Conservation (phyloP, 1,284 basidiomycete species). For the Naganishia liquefaciens region DNA sequence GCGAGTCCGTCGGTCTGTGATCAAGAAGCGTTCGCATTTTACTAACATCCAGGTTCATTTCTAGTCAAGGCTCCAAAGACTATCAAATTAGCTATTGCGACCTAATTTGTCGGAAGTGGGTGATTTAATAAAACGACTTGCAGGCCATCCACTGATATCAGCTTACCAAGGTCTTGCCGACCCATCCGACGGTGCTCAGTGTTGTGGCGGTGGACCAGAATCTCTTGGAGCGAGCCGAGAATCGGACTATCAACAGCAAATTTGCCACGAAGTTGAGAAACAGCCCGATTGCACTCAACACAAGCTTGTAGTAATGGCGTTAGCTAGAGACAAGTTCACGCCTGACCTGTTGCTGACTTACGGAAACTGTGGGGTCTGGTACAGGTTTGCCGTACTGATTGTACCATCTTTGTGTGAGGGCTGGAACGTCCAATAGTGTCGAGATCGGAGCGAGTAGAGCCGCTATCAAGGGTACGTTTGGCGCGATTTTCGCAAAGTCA, state of each 20-base stretch:
- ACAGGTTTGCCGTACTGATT: constrained; percentile 17
- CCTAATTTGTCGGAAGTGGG: constrained; percentile 7
- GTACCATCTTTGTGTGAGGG: constrained; percentile 42
- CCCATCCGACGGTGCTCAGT: constrained; percentile 48
- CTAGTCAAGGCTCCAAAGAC: constrained; percentile 49
- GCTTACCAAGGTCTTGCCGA: constrained; percentile 48
- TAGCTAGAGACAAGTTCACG: constrained; percentile 2
- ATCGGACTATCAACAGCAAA: constrained; percentile 53
- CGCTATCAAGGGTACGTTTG: constrained; percentile 46
- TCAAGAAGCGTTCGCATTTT: constrained; percentile 10
- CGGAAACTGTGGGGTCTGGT: constrained; percentile 27
- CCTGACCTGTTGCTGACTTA: constrained; percentile 4
- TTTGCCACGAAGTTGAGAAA: constrained; percentile 56
- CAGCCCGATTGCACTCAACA: constrained; percentile 53
- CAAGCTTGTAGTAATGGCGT: constrained; percentile 40
- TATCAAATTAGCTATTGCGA: constrained; percentile 54
- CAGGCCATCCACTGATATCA: background rate
- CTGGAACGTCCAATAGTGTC: constrained; percentile 56
- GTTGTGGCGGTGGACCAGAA: constrained; percentile 48
- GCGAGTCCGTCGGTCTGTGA: background rate
- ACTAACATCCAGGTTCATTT: constrained; percentile 46
- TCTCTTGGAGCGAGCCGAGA: constrained; percentile 44
- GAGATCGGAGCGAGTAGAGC: constrained; percentile 54
- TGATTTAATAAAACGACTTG: too few relatives aligned
- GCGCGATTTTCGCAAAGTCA: background rate